These are phyloP conservation scores for Avena eriantha DNA, from an alignment of 176 grass and related monocot genomes.

Conservation along the genomic window DNA sequence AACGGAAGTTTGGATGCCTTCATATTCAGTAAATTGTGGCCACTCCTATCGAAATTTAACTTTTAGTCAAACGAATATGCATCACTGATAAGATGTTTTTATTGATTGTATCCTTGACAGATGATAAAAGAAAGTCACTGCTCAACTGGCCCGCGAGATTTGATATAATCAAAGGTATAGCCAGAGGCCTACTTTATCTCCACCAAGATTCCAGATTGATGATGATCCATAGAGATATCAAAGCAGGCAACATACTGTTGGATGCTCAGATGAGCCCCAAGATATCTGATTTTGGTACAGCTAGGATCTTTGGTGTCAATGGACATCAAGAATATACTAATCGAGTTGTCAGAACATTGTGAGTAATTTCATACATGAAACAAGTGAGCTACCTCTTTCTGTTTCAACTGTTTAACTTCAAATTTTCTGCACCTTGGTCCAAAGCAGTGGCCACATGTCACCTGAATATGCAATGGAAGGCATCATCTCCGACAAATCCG, in stretches of 20 bases:
- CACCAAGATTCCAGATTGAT: constrained; percentile 67
- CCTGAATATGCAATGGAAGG: constrained; percentile 63
- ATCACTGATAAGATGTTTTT: constrained; percentile 2
- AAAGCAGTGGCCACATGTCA: constrained; percentile 56
- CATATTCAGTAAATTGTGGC: constrained; percentile 48
- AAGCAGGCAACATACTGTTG: constrained; percentile 53
- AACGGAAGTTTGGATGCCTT: constrained; percentile 62
- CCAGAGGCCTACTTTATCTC: constrained; percentile 64
- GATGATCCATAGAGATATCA: constrained; percentile 60
- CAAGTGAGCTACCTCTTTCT: background rate
- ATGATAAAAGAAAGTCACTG: constrained; percentile 32
- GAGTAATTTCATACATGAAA: constrained; percentile 8
- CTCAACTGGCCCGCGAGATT: constrained; percentile 59
- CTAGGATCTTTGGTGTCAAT: constrained; percentile 44
- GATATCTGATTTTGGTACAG: constrained; percentile 57
- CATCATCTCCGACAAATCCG: constrained; percentile 48
- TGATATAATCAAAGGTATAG: constrained; percentile 60
- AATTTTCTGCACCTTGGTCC: background rate
- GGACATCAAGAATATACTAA: constrained; percentile 45
- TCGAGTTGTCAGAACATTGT: constrained; percentile 60
- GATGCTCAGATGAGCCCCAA: constrained; percentile 57
- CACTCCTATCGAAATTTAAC: background rate
- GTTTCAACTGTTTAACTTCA: background rate
- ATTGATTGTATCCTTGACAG: constrained; percentile 18
- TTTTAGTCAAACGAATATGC: background rate